Conservation (phyloP, 2,329 filamentous ascomycete genomes). For the Fusarium lyarnte region DNA sequence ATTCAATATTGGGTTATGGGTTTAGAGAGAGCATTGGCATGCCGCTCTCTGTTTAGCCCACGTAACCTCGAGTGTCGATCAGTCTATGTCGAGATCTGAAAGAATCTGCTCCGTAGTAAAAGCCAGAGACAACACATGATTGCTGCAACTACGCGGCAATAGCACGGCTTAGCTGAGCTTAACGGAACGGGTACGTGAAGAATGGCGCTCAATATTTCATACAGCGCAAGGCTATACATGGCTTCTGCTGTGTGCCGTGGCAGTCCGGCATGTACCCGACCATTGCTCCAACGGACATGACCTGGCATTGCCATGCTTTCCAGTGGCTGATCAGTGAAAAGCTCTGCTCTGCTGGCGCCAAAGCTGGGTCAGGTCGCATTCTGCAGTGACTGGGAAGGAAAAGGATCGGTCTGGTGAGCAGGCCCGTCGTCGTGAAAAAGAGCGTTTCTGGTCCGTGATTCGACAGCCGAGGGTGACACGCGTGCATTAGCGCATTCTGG, state of each 20-base stretch:
- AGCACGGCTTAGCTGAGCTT: slow-evolving; percentile 2
- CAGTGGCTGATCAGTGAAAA: slow-evolving; percentile 31
- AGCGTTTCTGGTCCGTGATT: slow-evolving; percentile 47
- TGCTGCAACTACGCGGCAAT: slow-evolving; percentile 17
- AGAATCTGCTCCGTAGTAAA: neutral
- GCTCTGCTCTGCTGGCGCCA: slow-evolving; percentile 25
- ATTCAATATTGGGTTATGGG: slow-evolving; percentile 11
- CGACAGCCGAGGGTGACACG: slow-evolving; percentile 54
- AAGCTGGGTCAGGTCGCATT: slow-evolving; percentile 4
- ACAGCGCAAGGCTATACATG: slow-evolving; percentile 10
- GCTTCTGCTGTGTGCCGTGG: slow-evolving; percentile 14
- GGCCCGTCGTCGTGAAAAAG: slow-evolving; percentile 37
- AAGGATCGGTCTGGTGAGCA: slow-evolving; percentile 41
- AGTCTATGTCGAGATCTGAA: neutral
- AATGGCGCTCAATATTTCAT: neutral
- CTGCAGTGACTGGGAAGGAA: slow-evolving; percentile 13
- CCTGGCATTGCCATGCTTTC: slow-evolving; percentile 3
- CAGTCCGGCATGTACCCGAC: slow-evolving; percentile 18
- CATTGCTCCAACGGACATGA: neutral
- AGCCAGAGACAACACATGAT: slow-evolving; percentile 16
- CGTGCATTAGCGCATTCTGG: slow-evolving; percentile 56
- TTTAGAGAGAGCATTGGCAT: slow-evolving; percentile 18
- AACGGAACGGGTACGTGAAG: neutral
- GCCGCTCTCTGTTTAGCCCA: neutral
- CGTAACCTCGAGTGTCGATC: neutral